Percentiles rank a stretch among this genome's conserved stretches.
Evolutionary conservation across 495 filamentous ascomycete species (phyloP).

Genomic region (Echria macrotheca): DNA sequence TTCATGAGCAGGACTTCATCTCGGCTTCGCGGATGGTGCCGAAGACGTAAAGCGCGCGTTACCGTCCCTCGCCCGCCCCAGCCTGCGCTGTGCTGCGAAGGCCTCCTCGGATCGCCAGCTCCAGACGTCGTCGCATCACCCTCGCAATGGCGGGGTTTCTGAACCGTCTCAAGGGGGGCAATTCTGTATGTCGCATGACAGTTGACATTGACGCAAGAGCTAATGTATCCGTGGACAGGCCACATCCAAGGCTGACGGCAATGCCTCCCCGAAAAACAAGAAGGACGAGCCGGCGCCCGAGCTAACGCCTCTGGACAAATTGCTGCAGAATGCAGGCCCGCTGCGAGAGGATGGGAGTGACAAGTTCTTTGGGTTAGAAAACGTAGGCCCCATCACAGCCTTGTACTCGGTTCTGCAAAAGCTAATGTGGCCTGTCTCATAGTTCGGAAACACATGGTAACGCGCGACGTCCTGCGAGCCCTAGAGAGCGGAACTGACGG

Average conservation of each 20-base stretch:
- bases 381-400: conserved; percentile 55
- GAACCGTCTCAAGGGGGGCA: conserved; percentile 34
- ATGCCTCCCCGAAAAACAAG: conserved; percentile 47
- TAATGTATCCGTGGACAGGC: no score
- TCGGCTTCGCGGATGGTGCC: conserved; percentile 9
- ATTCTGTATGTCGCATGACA: no score
- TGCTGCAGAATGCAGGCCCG: conserved; percentile 71
- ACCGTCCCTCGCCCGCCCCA: conserved; percentile 5
- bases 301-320: conserved; percentile 76
- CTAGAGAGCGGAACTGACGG: conserved; percentile 20
- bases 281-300: conserved; percentile 66
- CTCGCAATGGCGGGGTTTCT: conserved; percentile 43
- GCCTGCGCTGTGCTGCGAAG: conserved; percentile 13
- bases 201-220: no score
- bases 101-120: no score
- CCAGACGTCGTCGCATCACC: no score
- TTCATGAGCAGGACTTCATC: no score
- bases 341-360: conserved; percentile 85
- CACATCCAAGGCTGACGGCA: conserved; percentile 32
- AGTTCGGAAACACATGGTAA: conserved; percentile 99
- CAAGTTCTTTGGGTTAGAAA: conserved; percentile 98
- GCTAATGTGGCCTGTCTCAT: conserved; percentile 16
- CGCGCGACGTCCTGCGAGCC: conserved; percentile 6
- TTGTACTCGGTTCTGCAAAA: conserved; percentile 7
- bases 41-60: neutral